Percentiles rank a stretch among this genome's conserved stretches.
Conservation (phyloP, 139 green algal genomes). For the Chlamydomonas incerta region DNA sequence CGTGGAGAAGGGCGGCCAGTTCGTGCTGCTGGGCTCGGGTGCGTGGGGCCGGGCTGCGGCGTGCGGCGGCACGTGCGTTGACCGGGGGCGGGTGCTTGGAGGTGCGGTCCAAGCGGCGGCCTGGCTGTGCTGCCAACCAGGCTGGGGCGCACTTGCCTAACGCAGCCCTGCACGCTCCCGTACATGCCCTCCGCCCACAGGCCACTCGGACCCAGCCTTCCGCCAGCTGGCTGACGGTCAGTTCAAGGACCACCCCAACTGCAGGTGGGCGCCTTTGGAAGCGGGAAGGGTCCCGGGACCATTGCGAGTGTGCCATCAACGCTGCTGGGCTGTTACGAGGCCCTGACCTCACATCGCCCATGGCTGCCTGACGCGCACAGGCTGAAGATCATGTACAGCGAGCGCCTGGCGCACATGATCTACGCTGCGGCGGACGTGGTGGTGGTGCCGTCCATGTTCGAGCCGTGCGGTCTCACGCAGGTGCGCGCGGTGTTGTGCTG, state of each 20-base stretch:
- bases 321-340: no score
- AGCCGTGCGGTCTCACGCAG: conserved; percentile 97
- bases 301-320: no score
- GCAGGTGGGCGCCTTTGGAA: background rate
- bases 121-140: no score
- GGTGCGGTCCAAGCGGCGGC: no score
- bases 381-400: conserved; percentile 48
- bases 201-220: conserved; percentile 88
- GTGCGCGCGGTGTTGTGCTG: conserved; percentile 65
- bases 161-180: no score
- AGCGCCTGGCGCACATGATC: conserved; percentile 84
- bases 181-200: conserved; percentile 6
- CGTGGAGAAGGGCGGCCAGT: conserved; percentile 84
- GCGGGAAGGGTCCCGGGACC: no score
- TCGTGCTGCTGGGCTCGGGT: conserved; percentile 90
- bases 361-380: background rate
- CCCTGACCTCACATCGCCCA: no score
- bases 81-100: no score
- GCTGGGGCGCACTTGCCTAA: no score
- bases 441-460: conserved; percentile 96
- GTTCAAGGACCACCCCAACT: conserved; percentile 64
- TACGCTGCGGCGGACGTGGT: conserved; percentile 94
- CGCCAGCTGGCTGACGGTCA: conserved; percentile 74
- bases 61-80: no score
- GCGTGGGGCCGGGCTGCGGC: no score